phyloP scores from a whole-genome alignment of 1,139 yeast genomes.

The Saccharomycopsis hybrid region DNA sequence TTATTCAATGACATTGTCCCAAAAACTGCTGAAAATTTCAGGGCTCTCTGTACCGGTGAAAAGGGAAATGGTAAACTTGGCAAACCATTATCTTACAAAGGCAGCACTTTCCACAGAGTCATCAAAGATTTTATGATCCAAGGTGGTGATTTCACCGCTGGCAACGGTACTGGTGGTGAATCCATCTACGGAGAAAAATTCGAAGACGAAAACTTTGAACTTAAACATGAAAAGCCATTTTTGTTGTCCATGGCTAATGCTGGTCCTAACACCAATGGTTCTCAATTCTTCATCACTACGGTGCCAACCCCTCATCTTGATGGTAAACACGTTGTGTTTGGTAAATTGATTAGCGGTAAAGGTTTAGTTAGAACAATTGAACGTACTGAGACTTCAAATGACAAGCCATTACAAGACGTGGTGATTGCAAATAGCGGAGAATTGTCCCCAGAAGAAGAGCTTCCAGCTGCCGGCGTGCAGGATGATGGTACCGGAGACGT shows the following conservation, averaged over 20 bases:
- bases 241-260: slow-evolving; percentile 94
- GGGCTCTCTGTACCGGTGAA: slow-evolving; percentile 86
- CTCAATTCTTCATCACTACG: slow-evolving; percentile 91
- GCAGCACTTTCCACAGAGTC: slow-evolving; percentile 84
- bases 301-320: slow-evolving; percentile 79
- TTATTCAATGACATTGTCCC: slow-evolving; percentile 80
- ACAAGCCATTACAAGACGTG: slow-evolving; percentile 74
- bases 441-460: slow-evolving; percentile 40
- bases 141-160: slow-evolving; percentile 94
- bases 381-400: slow-evolving; percentile 71
- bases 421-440: slow-evolving; percentile 83
- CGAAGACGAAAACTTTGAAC: slow-evolving; percentile 81
- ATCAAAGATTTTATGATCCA: slow-evolving; percentile 90
- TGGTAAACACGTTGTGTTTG: slow-evolving; percentile 95
- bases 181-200: slow-evolving; percentile 93
- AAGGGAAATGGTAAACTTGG: slow-evolving; percentile 62
- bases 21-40: slow-evolving; percentile 87
- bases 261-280: slow-evolving; percentile 92
- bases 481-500: slow-evolving; percentile 84
- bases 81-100: slow-evolving; percentile 66
- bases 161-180: slow-evolving; percentile 90
- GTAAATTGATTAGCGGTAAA: slow-evolving; percentile 81
- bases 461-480: slow-evolving; percentile 31
- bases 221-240: slow-evolving; percentile 77
- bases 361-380: slow-evolving; percentile 92